These are phyloP conservation scores for Nitzschia sp. DNA, from an alignment of 108 stramenopile species.

Conservation along the genomic window DNA sequence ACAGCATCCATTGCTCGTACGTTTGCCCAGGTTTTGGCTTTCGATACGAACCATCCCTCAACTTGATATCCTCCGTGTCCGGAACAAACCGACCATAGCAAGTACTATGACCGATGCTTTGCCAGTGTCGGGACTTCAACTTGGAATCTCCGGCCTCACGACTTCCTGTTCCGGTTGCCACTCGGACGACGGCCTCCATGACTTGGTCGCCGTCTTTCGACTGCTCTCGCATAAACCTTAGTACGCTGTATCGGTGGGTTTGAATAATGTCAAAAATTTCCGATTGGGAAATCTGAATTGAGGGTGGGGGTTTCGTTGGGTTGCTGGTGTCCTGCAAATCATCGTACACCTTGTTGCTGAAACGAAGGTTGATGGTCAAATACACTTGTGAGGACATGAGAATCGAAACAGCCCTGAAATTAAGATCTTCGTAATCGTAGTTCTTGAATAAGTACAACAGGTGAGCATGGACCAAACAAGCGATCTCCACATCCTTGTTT, in stretches of 20 bases:
- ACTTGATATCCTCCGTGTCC: constrained; percentile 92
- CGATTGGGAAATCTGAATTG: constrained; percentile 92
- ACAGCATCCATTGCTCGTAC: constrained; percentile 97
- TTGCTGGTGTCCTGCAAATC: constrained; percentile 88
- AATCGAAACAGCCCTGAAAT: constrained; percentile 88
- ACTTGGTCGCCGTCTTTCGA: constrained; percentile 83
- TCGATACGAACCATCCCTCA: constrained; percentile 84
- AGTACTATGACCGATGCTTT: constrained; percentile 88
- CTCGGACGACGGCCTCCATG: constrained; percentile 93
- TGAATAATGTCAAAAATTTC: constrained; percentile 95
- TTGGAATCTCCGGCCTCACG: constrained; percentile 58
- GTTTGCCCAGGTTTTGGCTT: constrained; percentile 76
- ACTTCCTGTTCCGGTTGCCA: constrained; percentile 93
- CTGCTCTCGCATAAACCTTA: constrained; percentile 89
- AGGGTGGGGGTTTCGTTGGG: constrained; percentile 84
- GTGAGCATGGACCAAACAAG: constrained; percentile 94
- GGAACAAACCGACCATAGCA: constrained; percentile 97
- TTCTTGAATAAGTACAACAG: constrained; percentile 97
- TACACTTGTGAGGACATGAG: constrained; percentile 94
- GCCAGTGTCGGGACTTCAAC: constrained; percentile 88
- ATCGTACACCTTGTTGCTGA: constrained; percentile 86
- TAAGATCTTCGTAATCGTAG: constrained; percentile 87
- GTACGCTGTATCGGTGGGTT: constrained; percentile 85
- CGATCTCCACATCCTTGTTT: constrained; percentile 75
- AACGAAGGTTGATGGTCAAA: constrained; percentile 95